Conservation (phyloP, 2,329 filamentous ascomycete species). For the Colletotrichum coccodes region DNA sequence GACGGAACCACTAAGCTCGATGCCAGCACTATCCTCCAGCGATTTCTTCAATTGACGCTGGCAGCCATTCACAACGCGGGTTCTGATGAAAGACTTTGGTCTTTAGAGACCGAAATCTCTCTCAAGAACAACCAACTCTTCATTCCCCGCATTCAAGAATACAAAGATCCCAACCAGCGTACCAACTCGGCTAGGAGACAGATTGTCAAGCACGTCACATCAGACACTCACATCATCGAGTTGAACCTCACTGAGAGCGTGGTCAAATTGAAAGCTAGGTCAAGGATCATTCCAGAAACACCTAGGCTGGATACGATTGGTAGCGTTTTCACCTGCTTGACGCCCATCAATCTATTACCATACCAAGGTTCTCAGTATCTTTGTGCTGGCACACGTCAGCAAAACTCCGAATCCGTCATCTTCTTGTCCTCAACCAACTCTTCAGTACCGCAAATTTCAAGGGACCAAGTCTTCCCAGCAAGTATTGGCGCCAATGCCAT, state of each 20-base stretch:
- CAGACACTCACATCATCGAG: background rate
- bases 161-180: background rate
- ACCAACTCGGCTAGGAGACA: slow-evolving; percentile 7
- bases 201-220: background rate
- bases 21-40: background rate
- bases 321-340: background rate
- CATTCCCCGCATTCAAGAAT: background rate
- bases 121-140: background rate
- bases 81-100: background rate
- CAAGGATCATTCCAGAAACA: background rate
- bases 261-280: background rate
- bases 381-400: background rate
- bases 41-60: background rate
- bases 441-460: background rate
- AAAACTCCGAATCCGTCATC: background rate
- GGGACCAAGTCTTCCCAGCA: background rate
- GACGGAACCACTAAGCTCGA: background rate
- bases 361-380: background rate
- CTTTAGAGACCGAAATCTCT: background rate
- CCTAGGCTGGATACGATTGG: background rate
- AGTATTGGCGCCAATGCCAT: background rate
- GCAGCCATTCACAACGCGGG: background rate
- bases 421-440: background rate
- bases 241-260: background rate
- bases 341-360: background rate